These are phyloP conservation scores for Panus rudis DNA, from an alignment of 768 basidiomycete genomes.

Conservation along the genomic window DNA sequence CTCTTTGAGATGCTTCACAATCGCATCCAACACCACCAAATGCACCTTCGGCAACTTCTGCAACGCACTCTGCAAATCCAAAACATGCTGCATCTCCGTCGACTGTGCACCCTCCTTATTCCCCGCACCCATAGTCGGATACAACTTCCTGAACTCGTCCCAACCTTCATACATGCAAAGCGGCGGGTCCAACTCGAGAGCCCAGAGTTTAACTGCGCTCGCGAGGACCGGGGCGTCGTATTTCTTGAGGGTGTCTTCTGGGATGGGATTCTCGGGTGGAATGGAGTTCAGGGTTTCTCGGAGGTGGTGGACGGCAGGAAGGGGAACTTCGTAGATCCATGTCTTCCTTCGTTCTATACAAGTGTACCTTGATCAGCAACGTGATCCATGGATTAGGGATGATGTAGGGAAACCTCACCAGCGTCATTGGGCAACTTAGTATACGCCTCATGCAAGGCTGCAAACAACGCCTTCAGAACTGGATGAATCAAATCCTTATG, in stretches of 20 bases:
- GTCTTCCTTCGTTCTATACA: conserved; percentile 76
- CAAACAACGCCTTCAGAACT: conserved; percentile 62
- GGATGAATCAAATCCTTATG: conserved; percentile 62
- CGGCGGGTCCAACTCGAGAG: conserved; percentile 87
- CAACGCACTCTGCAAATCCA: conserved; percentile 55
- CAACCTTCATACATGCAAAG: conserved; percentile 82
- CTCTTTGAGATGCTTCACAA: conserved; percentile 73
- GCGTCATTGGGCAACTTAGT: conserved; percentile 49
- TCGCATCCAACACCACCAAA: conserved; percentile 68
- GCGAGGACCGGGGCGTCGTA: conserved; percentile 88
- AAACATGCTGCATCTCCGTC: conserved; percentile 52
- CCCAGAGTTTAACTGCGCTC: conserved; percentile 79
- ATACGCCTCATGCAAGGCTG: conserved; percentile 59
- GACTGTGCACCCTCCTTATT: conserved; percentile 44
- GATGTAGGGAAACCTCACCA: no score
- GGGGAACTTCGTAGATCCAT: conserved; percentile 94
- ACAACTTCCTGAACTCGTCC: conserved; percentile 86
- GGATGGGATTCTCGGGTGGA: conserved; percentile 43
- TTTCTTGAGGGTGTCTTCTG: conserved; percentile 52
- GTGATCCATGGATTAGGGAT: conserved; percentile 17
- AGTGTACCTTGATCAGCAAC: neutral
- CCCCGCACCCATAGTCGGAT: conserved; percentile 62
- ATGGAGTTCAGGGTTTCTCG: conserved; percentile 77
- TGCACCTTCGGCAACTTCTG: conserved; percentile 72
- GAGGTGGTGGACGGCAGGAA: conserved; percentile 76